Evolutionary conservation across 352 stramenopile species (phyloP).

Genomic region (Pythium sp.): DNA sequence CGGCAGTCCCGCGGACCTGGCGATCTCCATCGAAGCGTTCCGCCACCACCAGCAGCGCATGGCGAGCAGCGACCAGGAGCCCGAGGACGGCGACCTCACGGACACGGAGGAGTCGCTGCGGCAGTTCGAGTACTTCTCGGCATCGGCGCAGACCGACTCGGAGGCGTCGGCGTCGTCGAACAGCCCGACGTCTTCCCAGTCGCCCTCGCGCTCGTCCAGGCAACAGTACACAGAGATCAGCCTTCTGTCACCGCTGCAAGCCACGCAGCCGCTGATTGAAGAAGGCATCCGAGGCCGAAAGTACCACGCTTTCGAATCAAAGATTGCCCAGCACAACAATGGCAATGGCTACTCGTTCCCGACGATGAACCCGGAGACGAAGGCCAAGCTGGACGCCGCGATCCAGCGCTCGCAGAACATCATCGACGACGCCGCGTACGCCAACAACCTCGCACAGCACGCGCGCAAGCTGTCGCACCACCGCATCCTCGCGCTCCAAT

Average conservation of each 20-base stretch:
- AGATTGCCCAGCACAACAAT: constrained; percentile 19
- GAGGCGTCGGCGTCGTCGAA: neutral
- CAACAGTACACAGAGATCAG: constrained; percentile 6
- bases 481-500: constrained; percentile 60
- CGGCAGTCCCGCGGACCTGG: constrained; percentile 64
- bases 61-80: constrained; percentile 37
- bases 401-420: constrained; percentile 51
- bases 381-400: constrained; percentile 46
- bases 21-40: constrained; percentile 78
- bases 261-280: constrained; percentile 21
- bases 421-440: constrained; percentile 58
- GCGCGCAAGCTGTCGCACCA: constrained; percentile 65
- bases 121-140: constrained; percentile 34
- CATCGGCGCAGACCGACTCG: constrained; percentile 16
- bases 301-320: constrained; percentile 18
- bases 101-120: constrained; percentile 48
- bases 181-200: constrained; percentile 13
- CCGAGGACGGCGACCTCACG: constrained; percentile 28
- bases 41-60: constrained; percentile 61
- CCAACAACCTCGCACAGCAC: constrained; percentile 69
- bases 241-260: constrained; percentile 15
- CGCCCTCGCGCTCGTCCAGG: constrained; percentile 27
- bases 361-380: constrained; percentile 20
- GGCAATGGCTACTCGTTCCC: constrained; percentile 9
- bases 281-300: constrained; percentile 20